A percentile compares a stretch with the other conserved stretches of the same genome.
Conservation (phyloP, 2,329 filamentous ascomycete species). For the Gyromitra esculenta region DNA sequence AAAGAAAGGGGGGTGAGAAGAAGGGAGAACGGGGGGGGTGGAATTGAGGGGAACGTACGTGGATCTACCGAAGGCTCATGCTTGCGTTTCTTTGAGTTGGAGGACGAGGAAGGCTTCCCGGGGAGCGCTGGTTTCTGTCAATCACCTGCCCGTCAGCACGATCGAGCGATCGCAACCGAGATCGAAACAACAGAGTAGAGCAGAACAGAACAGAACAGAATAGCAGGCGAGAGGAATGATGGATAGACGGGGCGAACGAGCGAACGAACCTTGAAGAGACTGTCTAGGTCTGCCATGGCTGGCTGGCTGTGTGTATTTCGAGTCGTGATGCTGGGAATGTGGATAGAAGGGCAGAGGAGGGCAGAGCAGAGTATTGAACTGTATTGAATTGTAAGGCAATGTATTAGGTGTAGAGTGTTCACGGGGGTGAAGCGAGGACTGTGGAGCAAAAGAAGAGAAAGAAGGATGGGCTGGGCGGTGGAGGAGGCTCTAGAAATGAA, state of each 20-base stretch:
- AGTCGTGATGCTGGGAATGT: not conserved
- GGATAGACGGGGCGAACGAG: not conserved
- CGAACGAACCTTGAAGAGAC: constrained; percentile 54
- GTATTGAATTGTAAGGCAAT: not conserved
- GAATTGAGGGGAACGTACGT: constrained; percentile 63
- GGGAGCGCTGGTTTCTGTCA: constrained; percentile 54
- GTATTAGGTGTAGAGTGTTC: not conserved
- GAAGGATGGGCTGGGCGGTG: not conserved
- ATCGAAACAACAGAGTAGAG: constrained; percentile 8
- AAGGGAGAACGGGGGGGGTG: not conserved
- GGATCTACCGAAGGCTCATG: constrained; percentile 71
- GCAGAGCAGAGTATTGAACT: not conserved
- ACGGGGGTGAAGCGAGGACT: not conserved
- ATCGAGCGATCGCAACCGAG: constrained; percentile 46
- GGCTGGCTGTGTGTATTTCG: not conserved
- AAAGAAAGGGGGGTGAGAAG: constrained; percentile 14
- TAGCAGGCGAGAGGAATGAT: not conserved
- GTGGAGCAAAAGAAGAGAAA: not conserved
- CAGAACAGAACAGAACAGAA: not conserved
- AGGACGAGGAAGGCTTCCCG: constrained; percentile 35
- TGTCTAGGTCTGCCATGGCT: constrained; percentile 53
- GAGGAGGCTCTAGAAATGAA: constrained; percentile 11
- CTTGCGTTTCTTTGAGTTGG: constrained; percentile 69
- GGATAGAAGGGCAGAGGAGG: not conserved
- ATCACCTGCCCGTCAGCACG: constrained; percentile 43